Evolutionary conservation across 1,284 basidiomycete species (phyloP), one percentile per base, ranked within the genome.

Genomic region (Papiliotrema terrestris): DNA sequence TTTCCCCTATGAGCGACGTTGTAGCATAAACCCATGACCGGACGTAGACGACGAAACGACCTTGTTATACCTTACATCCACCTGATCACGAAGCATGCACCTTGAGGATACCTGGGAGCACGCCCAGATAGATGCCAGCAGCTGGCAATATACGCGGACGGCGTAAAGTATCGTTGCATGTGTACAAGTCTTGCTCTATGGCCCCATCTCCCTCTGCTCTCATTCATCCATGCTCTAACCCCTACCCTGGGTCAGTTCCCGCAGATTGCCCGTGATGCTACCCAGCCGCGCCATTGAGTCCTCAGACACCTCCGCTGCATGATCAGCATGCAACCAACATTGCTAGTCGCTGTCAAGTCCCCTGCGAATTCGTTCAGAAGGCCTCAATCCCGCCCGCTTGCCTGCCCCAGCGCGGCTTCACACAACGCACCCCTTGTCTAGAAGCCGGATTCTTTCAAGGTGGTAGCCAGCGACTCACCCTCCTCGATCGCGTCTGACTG

Each of bases 401-500:
- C 22, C 43, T 20, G n/a, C 14, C 9, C 43, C 20, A 25, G 22
- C 15, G 20, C 8, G 19, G 23, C 23, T 20, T 5, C 20, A 45
- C 19, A 23, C 39, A 5, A 19, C 48, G 19, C 17, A 6, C 25
- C 23, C 59, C 54, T 65, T 35, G 56, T 39, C 29, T 32, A 32
- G 46, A 69, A 65, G 5, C 66, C 66, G 22, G 54, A 48, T 8
- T 56, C 59, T 51, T 60, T 57, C 37, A 67, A 37, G 23, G 35
- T 44, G 36, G 50, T 56, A 19, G 58, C 57, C n/a, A 70, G 49
- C 35, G 60, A 71, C 73, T 79, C 78, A 65, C 75, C 76, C 64
- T 80, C 79, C 66, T 80, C 78, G 46, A 80, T 76, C n/a, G 77
- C 68, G 48, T 80, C 79, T 6, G 75, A 73, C 58, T 79, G 78